A percentile compares a stretch with the other conserved stretches of the same genome.
Conservation (phyloP, 2,329 filamentous ascomycete species). For the Trichoderma sp. region DNA sequence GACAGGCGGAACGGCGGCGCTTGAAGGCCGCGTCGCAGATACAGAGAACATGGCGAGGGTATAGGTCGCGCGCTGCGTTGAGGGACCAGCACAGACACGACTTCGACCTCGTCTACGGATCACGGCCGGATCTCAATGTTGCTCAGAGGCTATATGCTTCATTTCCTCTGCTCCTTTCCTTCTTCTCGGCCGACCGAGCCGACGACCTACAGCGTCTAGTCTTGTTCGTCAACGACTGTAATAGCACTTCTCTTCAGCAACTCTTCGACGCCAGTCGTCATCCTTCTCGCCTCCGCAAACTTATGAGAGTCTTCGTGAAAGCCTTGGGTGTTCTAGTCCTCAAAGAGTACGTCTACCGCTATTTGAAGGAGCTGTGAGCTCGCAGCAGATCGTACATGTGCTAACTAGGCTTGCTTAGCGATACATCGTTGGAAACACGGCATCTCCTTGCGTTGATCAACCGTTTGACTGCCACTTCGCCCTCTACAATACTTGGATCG, state of each 20-base stretch:
- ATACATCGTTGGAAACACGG: conserved; percentile 29
- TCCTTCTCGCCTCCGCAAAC: conserved; percentile 38
- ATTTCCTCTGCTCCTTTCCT: conserved; percentile 52
- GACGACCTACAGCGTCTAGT: conserved; percentile 55
- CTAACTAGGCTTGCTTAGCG: conserved; percentile 32
- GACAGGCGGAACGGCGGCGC: conserved; percentile 79
- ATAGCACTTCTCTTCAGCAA: conserved; percentile 40
- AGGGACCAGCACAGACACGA: conserved; percentile 59
- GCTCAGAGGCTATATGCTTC: conserved; percentile 45
- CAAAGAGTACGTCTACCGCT: conserved; percentile 33
- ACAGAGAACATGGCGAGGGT: conserved; percentile 81
- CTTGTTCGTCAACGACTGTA: conserved; percentile 50
- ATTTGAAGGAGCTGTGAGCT: neutral
- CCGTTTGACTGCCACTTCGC: conserved; percentile 34
- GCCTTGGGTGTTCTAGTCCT: conserved; percentile 37
- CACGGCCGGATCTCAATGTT: conserved; percentile 38
- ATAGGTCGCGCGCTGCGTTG: conserved; percentile 62
- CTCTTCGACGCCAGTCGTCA: conserved; percentile 42
- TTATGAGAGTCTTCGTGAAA: conserved; percentile 44
- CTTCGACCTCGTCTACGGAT: conserved; percentile 64
- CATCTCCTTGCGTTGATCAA: conserved; percentile 44
- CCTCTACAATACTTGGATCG: conserved; percentile 34
- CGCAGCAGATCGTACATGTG: neutral
- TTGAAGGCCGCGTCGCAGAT: conserved; percentile 73
- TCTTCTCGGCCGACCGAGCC: conserved; percentile 49